phyloP scores from a whole-genome alignment of 164 flowering plant genomes.

The Berberis vulgaris region DNA sequence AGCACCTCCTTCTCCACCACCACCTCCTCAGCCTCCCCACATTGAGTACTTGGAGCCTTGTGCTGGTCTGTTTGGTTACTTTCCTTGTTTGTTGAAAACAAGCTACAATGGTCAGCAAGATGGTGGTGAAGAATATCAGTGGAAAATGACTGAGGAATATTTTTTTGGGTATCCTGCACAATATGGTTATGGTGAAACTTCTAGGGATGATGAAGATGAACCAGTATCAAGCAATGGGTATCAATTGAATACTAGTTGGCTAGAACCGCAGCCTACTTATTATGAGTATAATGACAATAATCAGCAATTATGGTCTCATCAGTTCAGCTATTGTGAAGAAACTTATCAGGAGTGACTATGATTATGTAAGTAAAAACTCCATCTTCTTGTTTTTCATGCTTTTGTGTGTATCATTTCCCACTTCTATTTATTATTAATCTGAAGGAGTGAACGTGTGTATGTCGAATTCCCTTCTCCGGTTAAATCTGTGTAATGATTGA shows the following conservation, averaged over 20 bases:
- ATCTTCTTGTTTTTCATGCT: background rate
- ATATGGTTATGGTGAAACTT: conserved; percentile 15
- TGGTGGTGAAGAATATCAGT: conserved; percentile 18
- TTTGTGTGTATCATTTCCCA: no score
- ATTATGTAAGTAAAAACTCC: background rate
- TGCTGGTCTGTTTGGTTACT: conserved; percentile 47
- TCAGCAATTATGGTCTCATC: conserved; percentile 5
- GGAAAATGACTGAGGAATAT: conserved; percentile 49
- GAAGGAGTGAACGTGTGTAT: no score
- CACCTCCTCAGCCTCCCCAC: no score
- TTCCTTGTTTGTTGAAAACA: conserved; percentile 37
- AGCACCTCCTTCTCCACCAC: conserved; percentile 17
- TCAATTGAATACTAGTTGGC: conserved; percentile 1
- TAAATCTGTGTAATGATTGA: no score
- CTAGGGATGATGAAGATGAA: conserved; percentile 12
- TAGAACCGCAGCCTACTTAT: background rate
- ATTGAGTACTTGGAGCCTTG: conserved; percentile 39
- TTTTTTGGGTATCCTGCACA: conserved; percentile 48
- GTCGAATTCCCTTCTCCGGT: no score
- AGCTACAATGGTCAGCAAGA: conserved; percentile 3
- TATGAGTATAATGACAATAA: conserved; percentile 6
- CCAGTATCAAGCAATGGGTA: conserved; percentile 9
- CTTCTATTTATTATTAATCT: no score
- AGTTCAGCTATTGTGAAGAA: conserved; percentile 1
- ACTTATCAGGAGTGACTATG: conserved; percentile 3